Percentiles rank a stretch among this genome's conserved stretches.
Conservation (phyloP, 495 filamentous ascomycete species). For the Mytilinidion resinicola region DNA sequence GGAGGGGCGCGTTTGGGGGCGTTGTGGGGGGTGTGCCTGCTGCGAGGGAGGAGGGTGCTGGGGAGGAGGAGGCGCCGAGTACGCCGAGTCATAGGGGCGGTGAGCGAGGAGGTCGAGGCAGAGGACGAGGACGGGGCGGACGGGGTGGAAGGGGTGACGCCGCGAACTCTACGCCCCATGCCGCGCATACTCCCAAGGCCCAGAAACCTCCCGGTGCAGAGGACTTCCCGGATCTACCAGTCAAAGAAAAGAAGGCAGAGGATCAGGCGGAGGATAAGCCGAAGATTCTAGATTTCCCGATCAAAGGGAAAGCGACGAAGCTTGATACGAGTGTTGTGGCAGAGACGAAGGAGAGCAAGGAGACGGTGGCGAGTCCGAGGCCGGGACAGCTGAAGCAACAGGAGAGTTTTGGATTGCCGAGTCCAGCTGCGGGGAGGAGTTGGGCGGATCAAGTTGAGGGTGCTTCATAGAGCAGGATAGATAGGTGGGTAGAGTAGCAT, state of each 20-base stretch:
- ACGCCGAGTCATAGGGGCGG: conserved; percentile 14
- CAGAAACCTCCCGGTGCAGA: conserved; percentile 19
- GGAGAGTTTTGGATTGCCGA: conserved; percentile 19
- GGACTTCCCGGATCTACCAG: conserved; percentile 32
- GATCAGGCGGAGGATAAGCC: neutral
- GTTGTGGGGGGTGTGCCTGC: conserved; percentile 29
- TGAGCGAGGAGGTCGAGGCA: conserved; percentile 6
- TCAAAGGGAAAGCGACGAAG: conserved; percentile 14
- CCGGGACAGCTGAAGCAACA: conserved; percentile 14
- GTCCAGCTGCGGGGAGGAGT: conserved; percentile 9
- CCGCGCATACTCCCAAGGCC: neutral
- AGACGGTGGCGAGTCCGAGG: neutral
- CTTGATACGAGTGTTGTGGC: neutral
- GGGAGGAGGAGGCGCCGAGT: conserved; percentile 8
- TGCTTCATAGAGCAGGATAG: neutral
- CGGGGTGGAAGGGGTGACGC: conserved; percentile 17
- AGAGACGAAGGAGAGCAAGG: neutral
- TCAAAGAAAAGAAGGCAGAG: neutral
- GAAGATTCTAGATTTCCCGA: conserved; percentile 27
- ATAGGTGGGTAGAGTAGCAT: too few relatives aligned
- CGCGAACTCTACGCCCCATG: neutral
- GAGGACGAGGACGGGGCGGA: conserved; percentile 6
- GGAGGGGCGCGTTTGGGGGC: conserved; percentile 57
- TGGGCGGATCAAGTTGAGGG: conserved; percentile 33
- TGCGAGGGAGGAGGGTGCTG: neutral